phyloP scores from a whole-genome alignment of 1,284 basidiomycete species.

The Stygiomarasmius scandens region DNA sequence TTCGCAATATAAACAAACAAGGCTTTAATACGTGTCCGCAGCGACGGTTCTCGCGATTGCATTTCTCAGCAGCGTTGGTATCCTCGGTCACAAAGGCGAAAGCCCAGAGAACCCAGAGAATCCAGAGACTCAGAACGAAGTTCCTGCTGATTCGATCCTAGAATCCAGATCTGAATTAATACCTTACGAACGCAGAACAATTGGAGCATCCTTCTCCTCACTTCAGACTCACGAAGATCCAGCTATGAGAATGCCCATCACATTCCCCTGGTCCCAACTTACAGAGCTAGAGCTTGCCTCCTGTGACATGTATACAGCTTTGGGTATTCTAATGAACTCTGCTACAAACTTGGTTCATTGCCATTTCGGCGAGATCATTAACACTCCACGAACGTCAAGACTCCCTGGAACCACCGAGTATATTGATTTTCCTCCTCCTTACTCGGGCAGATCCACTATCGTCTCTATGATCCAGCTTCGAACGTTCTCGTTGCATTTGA shows the following conservation, averaged over 20 bases:
- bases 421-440: background rate
- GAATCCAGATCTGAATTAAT: background rate
- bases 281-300: background rate
- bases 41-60: conserved; percentile 5
- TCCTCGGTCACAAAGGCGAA: conserved; percentile 2
- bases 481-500: background rate
- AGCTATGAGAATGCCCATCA: background rate
- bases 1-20: too few relatives aligned
- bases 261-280: background rate
- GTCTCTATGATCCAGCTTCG: background rate
- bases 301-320: background rate
- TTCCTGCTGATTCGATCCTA: background rate
- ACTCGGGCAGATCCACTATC: background rate
- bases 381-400: background rate
- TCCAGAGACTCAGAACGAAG: background rate
- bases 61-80: conserved; percentile 7
- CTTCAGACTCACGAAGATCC: background rate
- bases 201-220: background rate
- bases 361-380: background rate
- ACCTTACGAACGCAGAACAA: background rate
- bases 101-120: background rate
- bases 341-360: background rate
- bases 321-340: background rate
- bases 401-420: background rate
- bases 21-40: too few relatives aligned